phyloP scores from a whole-genome alignment of 2,329 filamentous ascomycete genomes.

The Magnaporthiopsis incrustans region DNA sequence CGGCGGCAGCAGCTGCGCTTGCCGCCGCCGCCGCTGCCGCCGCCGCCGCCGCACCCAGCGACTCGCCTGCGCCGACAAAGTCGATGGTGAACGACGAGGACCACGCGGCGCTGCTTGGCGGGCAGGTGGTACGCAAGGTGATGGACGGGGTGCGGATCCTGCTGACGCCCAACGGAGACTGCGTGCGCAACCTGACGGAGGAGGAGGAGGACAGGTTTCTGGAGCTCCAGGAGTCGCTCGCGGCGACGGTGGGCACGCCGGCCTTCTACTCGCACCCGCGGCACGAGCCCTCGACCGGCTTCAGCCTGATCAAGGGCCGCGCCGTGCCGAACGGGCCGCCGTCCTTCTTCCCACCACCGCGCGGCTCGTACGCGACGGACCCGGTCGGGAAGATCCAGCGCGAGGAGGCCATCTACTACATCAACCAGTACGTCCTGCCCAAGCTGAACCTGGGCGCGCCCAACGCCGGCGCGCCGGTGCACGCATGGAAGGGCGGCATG shows the following conservation, averaged over 20 bases:
- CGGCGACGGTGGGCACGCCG: conserved; percentile 39
- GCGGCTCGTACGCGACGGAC: conserved; percentile 42
- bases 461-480: neutral
- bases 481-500: neutral
- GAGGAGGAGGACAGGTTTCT: conserved; percentile 66
- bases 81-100: conserved; percentile 46
- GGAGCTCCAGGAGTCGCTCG: conserved; percentile 54
- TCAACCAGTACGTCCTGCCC: conserved; percentile 61
- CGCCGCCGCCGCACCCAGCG: conserved; percentile 7
- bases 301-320: conserved; percentile 55
- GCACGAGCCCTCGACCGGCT: conserved; percentile 48
- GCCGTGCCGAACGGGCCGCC: conserved; percentile 57
- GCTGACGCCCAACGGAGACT: conserved; percentile 68
- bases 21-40: conserved; percentile 10
- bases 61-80: conserved; percentile 28
- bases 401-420: conserved; percentile 59
- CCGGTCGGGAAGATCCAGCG: conserved; percentile 58
- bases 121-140: conserved; percentile 52
- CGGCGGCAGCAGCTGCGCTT: conserved; percentile 3
- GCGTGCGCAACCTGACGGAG: conserved; percentile 60
- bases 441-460: conserved; percentile 34
- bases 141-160: conserved; percentile 60
- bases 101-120: conserved; percentile 44
- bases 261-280: conserved; percentile 48
- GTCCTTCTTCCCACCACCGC: conserved; percentile 48